These are phyloP conservation scores for Lepiota brunneoincarnata DNA, from an alignment of 768 basidiomycete genomes.

Conservation along the genomic window DNA sequence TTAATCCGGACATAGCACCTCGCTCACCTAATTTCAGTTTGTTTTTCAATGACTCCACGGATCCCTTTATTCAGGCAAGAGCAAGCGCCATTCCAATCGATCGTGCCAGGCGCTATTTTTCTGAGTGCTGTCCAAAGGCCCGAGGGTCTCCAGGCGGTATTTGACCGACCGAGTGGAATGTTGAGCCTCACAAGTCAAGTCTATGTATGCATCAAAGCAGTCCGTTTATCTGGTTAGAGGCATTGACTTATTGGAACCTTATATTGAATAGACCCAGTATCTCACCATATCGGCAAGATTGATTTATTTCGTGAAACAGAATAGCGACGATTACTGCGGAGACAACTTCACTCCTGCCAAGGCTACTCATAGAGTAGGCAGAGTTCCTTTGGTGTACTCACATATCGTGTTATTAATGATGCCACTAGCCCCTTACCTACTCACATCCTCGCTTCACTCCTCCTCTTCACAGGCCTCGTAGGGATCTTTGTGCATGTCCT, in stretches of 20 bases:
- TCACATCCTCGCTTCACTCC: conserved; percentile 47
- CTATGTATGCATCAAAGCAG: conserved; percentile 47
- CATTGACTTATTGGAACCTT: not conserved
- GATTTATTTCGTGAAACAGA: conserved; percentile 52
- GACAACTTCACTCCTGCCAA: conserved; percentile 39
- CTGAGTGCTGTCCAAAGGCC: conserved; percentile 42
- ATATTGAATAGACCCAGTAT: conserved; percentile 42
- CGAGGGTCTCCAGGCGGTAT: conserved; percentile 41
- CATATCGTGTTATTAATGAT: not conserved
- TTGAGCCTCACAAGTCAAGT: conserved; percentile 45
- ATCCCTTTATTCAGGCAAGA: conserved; percentile 51
- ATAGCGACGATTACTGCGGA: conserved; percentile 35
- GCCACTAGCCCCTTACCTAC: conserved; percentile 48
- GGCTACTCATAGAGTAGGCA: conserved; percentile 60
- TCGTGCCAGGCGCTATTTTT: conserved; percentile 62
- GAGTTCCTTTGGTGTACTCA: not conserved
- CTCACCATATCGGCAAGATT: conserved; percentile 54
- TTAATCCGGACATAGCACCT: not conserved
- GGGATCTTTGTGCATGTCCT: conserved; percentile 46
- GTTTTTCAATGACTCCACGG: conserved; percentile 33
- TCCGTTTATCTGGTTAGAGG: not conserved
- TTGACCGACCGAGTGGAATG: conserved; percentile 49
- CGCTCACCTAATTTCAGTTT: conserved; percentile 27
- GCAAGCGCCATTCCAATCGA: conserved; percentile 43
- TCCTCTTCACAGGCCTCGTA: conserved; percentile 46